These are phyloP conservation scores for Penicillium daleae DNA, from an alignment of 495 filamentous ascomycete species.

Conservation along the genomic window DNA sequence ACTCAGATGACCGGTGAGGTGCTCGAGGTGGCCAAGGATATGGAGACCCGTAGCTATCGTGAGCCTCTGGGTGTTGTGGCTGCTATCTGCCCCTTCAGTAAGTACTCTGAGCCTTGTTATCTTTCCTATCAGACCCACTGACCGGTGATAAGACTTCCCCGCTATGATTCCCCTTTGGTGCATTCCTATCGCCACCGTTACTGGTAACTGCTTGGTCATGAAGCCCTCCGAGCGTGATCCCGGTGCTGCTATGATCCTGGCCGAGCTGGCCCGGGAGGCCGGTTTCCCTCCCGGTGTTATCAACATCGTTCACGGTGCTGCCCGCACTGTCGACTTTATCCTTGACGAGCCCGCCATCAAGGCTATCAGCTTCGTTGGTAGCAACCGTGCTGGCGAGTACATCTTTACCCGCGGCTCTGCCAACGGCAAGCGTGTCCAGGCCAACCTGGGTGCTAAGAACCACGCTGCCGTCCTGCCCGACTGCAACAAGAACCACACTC, in stretches of 20 bases:
- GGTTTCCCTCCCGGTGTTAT: constrained; percentile 93
- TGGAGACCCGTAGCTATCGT: constrained; percentile 93
- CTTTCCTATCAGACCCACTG: constrained; percentile 16
- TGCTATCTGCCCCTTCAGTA: constrained; percentile 98
- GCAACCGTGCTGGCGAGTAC: constrained; percentile 96
- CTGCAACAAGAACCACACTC: constrained; percentile 95
- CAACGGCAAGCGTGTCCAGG: constrained; percentile 93
- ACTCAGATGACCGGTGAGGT: constrained; percentile 93
- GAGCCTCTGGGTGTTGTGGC: constrained; percentile 95
- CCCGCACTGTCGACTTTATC: constrained; percentile 94
- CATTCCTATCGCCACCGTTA: constrained; percentile 91
- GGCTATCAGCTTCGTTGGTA: constrained; percentile 96
- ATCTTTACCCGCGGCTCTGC: constrained; percentile 90
- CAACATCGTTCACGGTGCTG: constrained; percentile 91
- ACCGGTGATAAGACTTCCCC: constrained; percentile 74
- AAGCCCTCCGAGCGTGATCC: constrained; percentile 99
- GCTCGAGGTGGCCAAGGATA: constrained; percentile 96
- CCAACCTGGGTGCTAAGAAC: constrained; percentile 98
- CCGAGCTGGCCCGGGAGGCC: constrained; percentile 86
- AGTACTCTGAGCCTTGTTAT: constrained; percentile 35
- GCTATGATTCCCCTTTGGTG: constrained; percentile 99
- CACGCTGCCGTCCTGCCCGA: constrained; percentile 94
- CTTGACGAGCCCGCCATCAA: constrained; percentile 95
- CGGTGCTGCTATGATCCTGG: constrained; percentile 98
- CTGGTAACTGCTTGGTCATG: constrained; percentile 90